Base-by-base conservation (phyloP, 371 early-diverging fungal species). In the Rhizopus microsporus region DNA sequence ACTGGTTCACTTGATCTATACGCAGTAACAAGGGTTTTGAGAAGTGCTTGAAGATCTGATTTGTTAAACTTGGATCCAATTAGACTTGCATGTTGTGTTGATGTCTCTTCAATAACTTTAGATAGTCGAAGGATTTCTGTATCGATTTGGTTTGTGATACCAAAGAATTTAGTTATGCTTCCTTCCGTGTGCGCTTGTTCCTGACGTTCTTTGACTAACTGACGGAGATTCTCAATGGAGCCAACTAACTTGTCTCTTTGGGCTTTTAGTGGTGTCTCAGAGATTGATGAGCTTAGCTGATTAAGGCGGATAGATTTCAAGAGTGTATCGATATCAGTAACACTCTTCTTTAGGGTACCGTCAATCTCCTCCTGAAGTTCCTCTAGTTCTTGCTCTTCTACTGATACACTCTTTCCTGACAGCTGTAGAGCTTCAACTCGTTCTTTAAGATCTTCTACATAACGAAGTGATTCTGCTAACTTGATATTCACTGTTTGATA, bases 11-110 rank as follows among this genome's bases (percentile, higher is more conserved):
- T 63, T 4, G 57, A 50, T 29, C 68, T 77, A 50, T 72, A 73
- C 3, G 61, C 52, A 2, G 54, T 46, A 5, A 67, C 67, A 35
- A 83, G 62, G 5, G 71, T 72, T 15, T 77, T 75, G 8, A 72
- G 68, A 42, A 81, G 43, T 0, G 61, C 46, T 33, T 83, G 80
- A 6, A 86, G 65, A 43, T 83, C 83, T 50, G 78, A 57, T 17
- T 77, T 80, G 30, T 62, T 72, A 42, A 80, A 67, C 17, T 58
- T 57, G 32, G 75, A 63, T 5, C 76, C 64, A 13, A 69, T 67
- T 0, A 71, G 50, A 13, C 60, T 61, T 3, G 79, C 77, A 46
- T 69, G 60, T 6, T 70, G 70, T 2, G 77, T 68, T 2, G 78
- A 67, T 12, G 72, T 63, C 13, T 69, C 61, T 4, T 74, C 75